These are phyloP conservation scores for Arachnomyces sp. DNA, from an alignment of 2,329 filamentous ascomycete genomes.

Conservation along the genomic window DNA sequence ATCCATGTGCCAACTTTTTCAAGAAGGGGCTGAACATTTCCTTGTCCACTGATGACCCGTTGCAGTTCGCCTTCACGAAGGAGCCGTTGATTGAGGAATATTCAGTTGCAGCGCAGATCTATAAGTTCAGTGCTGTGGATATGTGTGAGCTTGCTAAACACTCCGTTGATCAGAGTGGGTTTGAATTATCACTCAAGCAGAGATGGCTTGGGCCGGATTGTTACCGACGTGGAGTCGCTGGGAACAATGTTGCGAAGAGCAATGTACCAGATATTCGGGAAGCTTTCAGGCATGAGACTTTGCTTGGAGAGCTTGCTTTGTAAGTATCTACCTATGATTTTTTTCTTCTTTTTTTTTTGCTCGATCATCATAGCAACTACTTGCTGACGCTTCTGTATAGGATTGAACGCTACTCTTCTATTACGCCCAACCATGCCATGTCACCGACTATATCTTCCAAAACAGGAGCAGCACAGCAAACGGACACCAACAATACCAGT, in stretches of 20 bases:
- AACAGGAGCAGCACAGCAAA: no score
- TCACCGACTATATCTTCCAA: no score
- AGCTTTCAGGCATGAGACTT: constrained; percentile 79
- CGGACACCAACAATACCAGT: no score
- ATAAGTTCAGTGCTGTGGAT: constrained; percentile 91
- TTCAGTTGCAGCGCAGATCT: constrained; percentile 94
- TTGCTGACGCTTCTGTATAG: constrained; percentile 15
- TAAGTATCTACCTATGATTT: constrained; percentile 35
- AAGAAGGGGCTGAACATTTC: constrained; percentile 91
- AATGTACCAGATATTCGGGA: constrained; percentile 92
- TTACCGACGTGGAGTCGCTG: constrained; percentile 67
- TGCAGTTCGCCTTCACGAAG: constrained; percentile 98
- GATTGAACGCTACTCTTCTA: constrained; percentile 23
- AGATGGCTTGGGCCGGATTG: constrained; percentile 82
- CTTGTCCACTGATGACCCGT: constrained; percentile 88
- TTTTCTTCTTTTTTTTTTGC: constrained; percentile 11
- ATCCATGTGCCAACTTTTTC: constrained; percentile 94
- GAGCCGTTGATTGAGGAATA: constrained; percentile 98
- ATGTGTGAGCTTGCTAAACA: constrained; percentile 99
- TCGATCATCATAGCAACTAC: constrained; percentile 17
- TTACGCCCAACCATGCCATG: neutral
- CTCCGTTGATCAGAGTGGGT: constrained; percentile 89
- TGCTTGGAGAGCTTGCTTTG: constrained; percentile 78
- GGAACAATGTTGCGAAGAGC: constrained; percentile 90
- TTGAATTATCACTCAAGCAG: constrained; percentile 80